Percentiles rank a stretch among this genome's conserved stretches.
phyloP scores from a whole-genome alignment of 225 moss, liverwort and hornwort genomes.

The Polytrichum commune region DNA sequence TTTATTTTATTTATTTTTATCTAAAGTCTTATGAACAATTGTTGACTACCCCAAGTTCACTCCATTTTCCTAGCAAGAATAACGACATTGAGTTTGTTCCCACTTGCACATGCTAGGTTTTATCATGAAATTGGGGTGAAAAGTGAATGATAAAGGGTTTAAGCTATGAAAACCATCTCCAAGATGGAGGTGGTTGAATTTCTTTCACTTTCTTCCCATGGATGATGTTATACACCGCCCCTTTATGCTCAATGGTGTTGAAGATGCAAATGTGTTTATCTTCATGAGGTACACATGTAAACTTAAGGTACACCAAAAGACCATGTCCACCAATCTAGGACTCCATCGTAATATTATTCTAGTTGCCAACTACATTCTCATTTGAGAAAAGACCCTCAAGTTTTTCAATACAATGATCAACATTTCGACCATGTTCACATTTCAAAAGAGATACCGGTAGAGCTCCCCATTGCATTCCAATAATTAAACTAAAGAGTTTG shows the following conservation, averaged over 20 bases:
- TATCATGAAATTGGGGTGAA: not conserved
- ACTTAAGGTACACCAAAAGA: not conserved
- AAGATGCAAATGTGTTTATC: not conserved
- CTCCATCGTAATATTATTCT: not conserved
- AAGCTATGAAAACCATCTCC: not conserved
- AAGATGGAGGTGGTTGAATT: not conserved
- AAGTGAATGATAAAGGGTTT: not conserved
- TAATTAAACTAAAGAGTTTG: constrained; percentile 9
- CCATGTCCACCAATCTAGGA: not conserved
- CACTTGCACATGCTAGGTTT: no score
- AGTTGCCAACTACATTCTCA: not conserved
- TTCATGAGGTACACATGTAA: not conserved
- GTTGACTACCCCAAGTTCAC: no score
- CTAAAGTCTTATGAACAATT: no score
- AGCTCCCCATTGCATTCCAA: constrained; percentile 5
- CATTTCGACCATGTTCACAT: constrained; percentile 11
- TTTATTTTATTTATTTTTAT: no score
- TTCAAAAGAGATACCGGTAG: constrained; percentile 20
- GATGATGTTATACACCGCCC: not conserved
- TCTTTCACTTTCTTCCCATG: not conserved
- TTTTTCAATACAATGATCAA: constrained; percentile 18
- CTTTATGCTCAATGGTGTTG: constrained; percentile 1
- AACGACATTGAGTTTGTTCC: no score
- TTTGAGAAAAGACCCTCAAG: not conserved
- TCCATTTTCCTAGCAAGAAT: no score